phyloP scores from a whole-genome alignment of 306 rosid genomes.

The Fragaria iinumae region DNA sequence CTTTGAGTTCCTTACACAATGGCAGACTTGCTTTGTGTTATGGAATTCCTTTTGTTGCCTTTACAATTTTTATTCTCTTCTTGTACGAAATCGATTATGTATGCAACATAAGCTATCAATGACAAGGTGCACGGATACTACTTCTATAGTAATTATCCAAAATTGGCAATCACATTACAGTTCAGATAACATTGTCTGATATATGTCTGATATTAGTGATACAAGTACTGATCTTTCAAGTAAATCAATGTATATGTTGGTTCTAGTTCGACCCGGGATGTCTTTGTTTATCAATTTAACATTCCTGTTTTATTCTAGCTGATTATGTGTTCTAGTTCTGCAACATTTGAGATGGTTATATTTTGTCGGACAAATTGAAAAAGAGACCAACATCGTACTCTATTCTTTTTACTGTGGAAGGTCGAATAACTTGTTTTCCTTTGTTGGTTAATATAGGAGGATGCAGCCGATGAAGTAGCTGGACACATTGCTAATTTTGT shows the following conservation, averaged over 20 bases:
- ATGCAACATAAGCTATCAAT: neutral
- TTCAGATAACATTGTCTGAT: neutral
- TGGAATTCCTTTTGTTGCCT: neutral
- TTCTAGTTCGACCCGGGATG: neutral
- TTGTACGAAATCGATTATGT: neutral
- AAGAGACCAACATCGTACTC: neutral
- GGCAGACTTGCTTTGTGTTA: neutral
- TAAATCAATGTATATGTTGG: neutral
- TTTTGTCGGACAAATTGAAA: too few relatives aligned
- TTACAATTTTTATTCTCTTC: neutral
- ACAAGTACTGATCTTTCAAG: neutral
- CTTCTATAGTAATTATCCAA: neutral
- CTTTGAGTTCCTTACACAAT: neutral
- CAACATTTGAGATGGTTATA: neutral
- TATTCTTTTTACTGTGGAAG: neutral
- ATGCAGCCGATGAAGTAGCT: slow-evolving; percentile 56
- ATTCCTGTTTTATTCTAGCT: neutral
- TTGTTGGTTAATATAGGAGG: slow-evolving; percentile 54
- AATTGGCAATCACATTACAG: neutral
- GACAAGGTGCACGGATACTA: neutral
- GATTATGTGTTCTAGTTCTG: neutral
- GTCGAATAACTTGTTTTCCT: neutral
- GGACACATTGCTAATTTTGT: slow-evolving; percentile 68
- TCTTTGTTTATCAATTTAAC: neutral
- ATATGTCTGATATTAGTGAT: neutral